Evolutionary conservation across 2,329 filamentous ascomycete species (phyloP).

Genomic region (Trichocomaceae sp.): DNA sequence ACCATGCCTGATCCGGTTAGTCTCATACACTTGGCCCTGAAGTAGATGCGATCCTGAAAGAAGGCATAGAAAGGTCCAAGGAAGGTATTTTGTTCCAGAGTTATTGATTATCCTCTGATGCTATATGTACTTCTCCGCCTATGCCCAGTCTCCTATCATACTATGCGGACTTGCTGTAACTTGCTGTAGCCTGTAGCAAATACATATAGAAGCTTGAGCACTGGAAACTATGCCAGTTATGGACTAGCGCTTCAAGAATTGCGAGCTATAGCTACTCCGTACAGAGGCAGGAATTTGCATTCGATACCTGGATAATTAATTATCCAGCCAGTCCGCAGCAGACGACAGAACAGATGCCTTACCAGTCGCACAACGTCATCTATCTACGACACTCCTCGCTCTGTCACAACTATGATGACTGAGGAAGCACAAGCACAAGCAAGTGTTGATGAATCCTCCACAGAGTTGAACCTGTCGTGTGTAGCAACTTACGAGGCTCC

Average conservation of each 20-base stretch:
- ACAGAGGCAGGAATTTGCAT: background rate
- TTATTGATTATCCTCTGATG: background rate
- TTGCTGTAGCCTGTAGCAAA: background rate
- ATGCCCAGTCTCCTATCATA: background rate
- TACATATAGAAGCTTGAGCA: background rate
- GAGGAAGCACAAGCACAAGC: background rate
- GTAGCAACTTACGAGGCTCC: conserved; percentile 7
- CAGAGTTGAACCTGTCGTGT: conserved; percentile 6
- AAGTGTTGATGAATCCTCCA: background rate
- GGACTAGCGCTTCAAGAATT: background rate
- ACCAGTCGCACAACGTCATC: background rate
- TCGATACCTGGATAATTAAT: too few species aligned
- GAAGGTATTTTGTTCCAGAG: too few species aligned
- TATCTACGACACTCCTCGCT: background rate
- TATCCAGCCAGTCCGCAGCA: background rate
- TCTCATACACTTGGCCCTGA: background rate
- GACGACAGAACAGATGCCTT: background rate
- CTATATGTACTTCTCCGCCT: background rate
- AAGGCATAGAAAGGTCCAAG: too few species aligned
- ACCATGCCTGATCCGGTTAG: background rate
- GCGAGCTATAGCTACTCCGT: too few species aligned
- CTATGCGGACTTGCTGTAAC: background rate
- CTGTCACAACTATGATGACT: background rate
- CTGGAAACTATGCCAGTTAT: background rate
- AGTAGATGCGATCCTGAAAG: background rate